Evolutionary conservation across 768 basidiomycete species (phyloP).

Genomic region (Kwoniella sp.): DNA sequence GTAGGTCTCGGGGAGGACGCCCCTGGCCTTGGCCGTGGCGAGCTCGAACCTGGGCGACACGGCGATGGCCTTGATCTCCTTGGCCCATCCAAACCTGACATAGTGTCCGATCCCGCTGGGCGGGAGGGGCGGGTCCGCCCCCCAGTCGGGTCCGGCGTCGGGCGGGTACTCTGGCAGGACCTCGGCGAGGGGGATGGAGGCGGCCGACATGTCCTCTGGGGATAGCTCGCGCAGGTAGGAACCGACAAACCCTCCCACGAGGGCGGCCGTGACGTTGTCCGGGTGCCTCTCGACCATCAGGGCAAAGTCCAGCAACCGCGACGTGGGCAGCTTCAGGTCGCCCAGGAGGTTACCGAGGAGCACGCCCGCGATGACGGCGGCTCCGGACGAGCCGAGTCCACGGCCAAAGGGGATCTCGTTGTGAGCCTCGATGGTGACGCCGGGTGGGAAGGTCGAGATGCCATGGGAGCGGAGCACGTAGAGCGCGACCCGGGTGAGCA

Average conservation of each 20-base stretch:
- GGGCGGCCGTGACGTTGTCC: slow-evolving; percentile 96
- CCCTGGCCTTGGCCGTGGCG: slow-evolving; percentile 88
- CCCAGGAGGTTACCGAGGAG: slow-evolving; percentile 83
- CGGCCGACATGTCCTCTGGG: slow-evolving; percentile 70
- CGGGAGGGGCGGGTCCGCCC: slow-evolving; percentile 76
- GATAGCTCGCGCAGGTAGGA: slow-evolving; percentile 90
- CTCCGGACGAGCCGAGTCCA: slow-evolving; percentile 94
- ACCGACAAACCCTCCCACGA: slow-evolving; percentile 95
- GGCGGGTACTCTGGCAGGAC: slow-evolving; percentile 93
- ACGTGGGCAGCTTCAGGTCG: slow-evolving; percentile 61
- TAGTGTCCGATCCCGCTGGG: slow-evolving; percentile 90
- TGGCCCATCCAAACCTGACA: slow-evolving; percentile 80
- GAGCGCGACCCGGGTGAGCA: slow-evolving; percentile 92
- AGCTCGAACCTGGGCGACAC: slow-evolving; percentile 94
- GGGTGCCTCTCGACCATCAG: slow-evolving; percentile 99
- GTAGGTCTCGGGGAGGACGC: slow-evolving; percentile 78
- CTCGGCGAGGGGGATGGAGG: slow-evolving; percentile 88
- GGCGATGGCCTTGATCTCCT: slow-evolving; percentile 80
- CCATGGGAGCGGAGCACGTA: slow-evolving; percentile 91
- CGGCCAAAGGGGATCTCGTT: slow-evolving; percentile 98
- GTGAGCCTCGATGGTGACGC: slow-evolving; percentile 68
- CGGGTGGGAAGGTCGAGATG: slow-evolving; percentile 69
- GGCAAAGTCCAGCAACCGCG: slow-evolving; percentile 85
- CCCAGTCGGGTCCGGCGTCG: slow-evolving; percentile 90
- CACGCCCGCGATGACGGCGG: slow-evolving; percentile 97